Percentiles rank a stretch among this genome's conserved stretches.
Conservation (phyloP, 2,329 filamentous ascomycete genomes). For the Allantophomopsis cytisporea region DNA sequence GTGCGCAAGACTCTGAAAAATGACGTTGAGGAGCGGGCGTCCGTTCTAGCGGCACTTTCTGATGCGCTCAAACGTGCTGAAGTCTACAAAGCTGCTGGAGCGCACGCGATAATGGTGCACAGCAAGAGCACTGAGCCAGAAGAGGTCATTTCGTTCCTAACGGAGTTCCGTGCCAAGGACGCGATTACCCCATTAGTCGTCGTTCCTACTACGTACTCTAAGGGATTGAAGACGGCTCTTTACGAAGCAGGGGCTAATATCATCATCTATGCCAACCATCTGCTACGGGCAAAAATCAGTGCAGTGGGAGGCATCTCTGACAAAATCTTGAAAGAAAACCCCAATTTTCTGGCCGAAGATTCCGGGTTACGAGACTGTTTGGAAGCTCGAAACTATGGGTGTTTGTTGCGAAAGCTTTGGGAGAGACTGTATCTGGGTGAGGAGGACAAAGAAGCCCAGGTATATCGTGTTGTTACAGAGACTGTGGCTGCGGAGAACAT, state of each 20-base stretch:
- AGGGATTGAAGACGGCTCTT: neutral
- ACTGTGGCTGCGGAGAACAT: too few species aligned
- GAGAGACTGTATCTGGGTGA: too few species aligned
- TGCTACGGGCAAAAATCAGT: slow-evolving; percentile 3
- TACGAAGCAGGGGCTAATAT: slow-evolving; percentile 4
- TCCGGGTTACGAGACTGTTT: too few species aligned
- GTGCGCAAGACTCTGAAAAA: too few species aligned
- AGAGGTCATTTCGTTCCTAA: neutral
- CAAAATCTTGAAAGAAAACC: too few species aligned
- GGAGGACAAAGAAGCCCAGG: neutral
- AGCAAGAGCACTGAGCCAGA: neutral
- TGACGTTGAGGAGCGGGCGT: too few species aligned
- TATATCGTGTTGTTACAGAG: too few species aligned
- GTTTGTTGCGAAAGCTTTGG: neutral
- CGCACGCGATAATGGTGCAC: neutral
- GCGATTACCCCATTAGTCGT: neutral
- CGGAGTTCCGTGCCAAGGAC: neutral
- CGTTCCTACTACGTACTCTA: neutral
- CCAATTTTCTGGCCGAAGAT: too few species aligned
- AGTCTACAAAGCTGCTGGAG: neutral
- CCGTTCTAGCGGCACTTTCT: too few species aligned
- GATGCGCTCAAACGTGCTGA: neutral
- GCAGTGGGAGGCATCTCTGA: neutral
- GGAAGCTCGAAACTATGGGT: too few species aligned
- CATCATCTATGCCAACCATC: slow-evolving; percentile 5